Evolutionary conservation across 2,329 filamentous ascomycete species (phyloP).

Genomic region (Eutypella sp.): DNA sequence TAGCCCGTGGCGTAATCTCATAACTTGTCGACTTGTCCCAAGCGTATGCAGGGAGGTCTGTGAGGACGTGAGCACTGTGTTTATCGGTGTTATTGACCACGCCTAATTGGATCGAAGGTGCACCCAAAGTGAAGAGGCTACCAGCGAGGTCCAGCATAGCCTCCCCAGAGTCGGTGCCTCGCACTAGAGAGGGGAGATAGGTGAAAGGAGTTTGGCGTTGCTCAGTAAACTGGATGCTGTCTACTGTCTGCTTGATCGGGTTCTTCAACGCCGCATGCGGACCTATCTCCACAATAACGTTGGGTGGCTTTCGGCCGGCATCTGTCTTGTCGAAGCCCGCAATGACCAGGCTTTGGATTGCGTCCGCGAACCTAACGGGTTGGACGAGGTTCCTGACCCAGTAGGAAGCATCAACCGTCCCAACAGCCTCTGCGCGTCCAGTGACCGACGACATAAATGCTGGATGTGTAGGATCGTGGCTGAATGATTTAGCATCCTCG

Average conservation of each 20-base stretch:
- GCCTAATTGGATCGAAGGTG: slow-evolving; percentile 2
- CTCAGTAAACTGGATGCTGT: slow-evolving; percentile 5
- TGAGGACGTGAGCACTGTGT: slow-evolving; percentile 7
- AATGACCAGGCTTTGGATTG: slow-evolving; percentile 4
- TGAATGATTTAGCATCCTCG: neutral
- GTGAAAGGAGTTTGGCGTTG: slow-evolving; percentile 6
- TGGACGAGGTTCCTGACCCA: slow-evolving; percentile 27
- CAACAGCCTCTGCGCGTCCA: slow-evolving; percentile 5
- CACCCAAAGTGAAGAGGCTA: slow-evolving; percentile 6
- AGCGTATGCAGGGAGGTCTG: slow-evolving; percentile 11
- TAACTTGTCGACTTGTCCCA: slow-evolving; percentile 10
- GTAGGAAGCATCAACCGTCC: slow-evolving; percentile 17
- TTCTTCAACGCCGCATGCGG: slow-evolving; percentile 20
- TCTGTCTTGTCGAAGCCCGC: neutral
- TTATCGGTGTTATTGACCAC: slow-evolving; percentile 6
- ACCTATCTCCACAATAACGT: slow-evolving; percentile 20
- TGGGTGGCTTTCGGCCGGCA: neutral
- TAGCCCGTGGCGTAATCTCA: slow-evolving; percentile 3
- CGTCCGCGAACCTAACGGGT: slow-evolving; percentile 22
- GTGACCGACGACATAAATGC: slow-evolving; percentile 19
- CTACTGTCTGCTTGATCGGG: slow-evolving; percentile 17
- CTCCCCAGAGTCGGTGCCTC: slow-evolving; percentile 3
- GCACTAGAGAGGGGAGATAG: slow-evolving; percentile 8
- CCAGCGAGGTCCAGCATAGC: slow-evolving; percentile 4
- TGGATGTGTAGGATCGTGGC: neutral